Evolutionary conservation across 1,139 yeast genomes (phyloP), one percentile per base, ranked within the genome.

Genomic region (Candida albicans): DNA sequence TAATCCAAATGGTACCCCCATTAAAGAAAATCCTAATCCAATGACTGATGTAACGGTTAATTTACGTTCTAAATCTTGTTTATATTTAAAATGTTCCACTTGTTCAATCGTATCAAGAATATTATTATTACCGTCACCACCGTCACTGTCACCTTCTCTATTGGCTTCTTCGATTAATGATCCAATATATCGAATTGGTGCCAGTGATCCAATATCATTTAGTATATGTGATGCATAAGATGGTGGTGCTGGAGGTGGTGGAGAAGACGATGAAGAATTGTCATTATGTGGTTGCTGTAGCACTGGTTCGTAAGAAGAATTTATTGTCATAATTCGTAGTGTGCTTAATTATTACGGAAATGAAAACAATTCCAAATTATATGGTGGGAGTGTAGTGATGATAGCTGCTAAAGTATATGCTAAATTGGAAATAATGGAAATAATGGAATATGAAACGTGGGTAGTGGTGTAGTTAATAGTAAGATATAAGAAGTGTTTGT

Each of bases 1-100:
- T 54, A 85, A 71, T 1, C 91, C 90, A 58, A 85, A 75, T 0
- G 90, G 91, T 0, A 87, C 90, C 15, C 87, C 87, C 91, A 85
- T 84, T 24, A 85, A 64, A 1, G 89, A 82, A 57, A 84, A 84
- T 1, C 93, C 90, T 26, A 85, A 64, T 1, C 91, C 93, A 35
- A 85, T 78, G 30, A 85, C 79, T 0, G 89, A 82, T 0, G 81
- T 70, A 2, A 84, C 85, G 1, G 87, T 76, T 47, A 84, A 69
- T 48, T 83, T 81, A 51, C 87, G 72, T 47, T 80, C 82, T 47
- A 85, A 66, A 41, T 81, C 85, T 56, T 84, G 89, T 51, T 83
- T 82, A 58, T 85, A 85, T 45, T 79, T 78, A 67, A 84, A 84
- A 56, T 82, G 86, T 52, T 84, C 89, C 11, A 82, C 79, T 12